Base-by-base conservation (phyloP, 1,284 basidiomycete genomes). In the Lentinus polychrous region DNA sequence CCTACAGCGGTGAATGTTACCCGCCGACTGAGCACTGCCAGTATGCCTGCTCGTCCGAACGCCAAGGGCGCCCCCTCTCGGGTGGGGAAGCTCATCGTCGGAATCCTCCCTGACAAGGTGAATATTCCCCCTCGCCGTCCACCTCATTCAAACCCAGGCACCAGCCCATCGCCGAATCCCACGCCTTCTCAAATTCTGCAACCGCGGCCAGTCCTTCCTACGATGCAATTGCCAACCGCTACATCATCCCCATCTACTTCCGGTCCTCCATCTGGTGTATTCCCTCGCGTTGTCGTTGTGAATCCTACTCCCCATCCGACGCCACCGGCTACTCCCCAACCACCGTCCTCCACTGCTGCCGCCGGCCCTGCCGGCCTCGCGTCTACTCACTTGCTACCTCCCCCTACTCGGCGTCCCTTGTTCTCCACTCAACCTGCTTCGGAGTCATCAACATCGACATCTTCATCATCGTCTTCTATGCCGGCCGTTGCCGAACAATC, bases 281-380 rank as follows among this genome's bases (percentile, higher is more conserved):
- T 70, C 46, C 75, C 78, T 10, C 70, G 70, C 22, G 74, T 79
- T 8, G 71, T 79, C 14, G 69, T 82, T 27, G 76, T 80, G 8
- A 76, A 80, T 54, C 71, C 71, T 31, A 75, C 75, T 1, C 74
- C 74, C 7, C 78, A 76, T 58, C 77, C 77, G 2, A 79, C 79
- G 2, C 79, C 79, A 5, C 78, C 76, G 1, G 70, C 72, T 2
- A 76, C 77, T 1, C 77, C 77, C 1, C 58, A 62, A 52, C 55
- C 65, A 49, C 47, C 54, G 41, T 51, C 48, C 50, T 24, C 47
- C 14, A 41, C 41, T 33, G 12, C 46, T 43, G 37, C 53, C 50
- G 15, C 49, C 36, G 49, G 55, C 22, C 53, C 54, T 15, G 32
- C 49, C 36, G 49, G 54, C 22, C 54, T 53, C n/a, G 32, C 56